A percentile compares a stretch with the other conserved stretches of the same genome.
Conservation (phyloP, 768 basidiomycete genomes). For the Pisolithus albus region DNA sequence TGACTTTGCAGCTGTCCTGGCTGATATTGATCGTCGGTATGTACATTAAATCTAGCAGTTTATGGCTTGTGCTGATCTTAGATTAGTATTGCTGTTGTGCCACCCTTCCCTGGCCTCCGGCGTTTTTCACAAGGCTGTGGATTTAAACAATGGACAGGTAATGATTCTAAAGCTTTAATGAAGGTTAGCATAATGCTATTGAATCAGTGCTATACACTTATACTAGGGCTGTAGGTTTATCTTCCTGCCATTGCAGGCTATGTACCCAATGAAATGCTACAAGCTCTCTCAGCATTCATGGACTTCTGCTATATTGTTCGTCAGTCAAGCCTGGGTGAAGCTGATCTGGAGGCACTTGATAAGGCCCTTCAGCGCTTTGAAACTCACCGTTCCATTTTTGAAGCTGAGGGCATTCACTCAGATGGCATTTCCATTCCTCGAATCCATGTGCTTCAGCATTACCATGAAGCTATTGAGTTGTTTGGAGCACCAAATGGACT, state of each 20-base stretch:
- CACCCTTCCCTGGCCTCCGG: constrained; percentile 23
- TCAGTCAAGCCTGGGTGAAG: neutral
- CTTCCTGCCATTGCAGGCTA: constrained; percentile 25
- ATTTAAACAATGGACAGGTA: constrained; percentile 32
- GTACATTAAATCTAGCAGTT: neutral
- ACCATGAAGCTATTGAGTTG: constrained; percentile 6
- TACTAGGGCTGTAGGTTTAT: constrained; percentile 19
- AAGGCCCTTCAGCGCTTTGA: neutral
- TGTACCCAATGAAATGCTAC: constrained; percentile 25
- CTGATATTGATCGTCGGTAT: constrained; percentile 2
- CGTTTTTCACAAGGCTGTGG: constrained; percentile 24
- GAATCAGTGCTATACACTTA: neutral
- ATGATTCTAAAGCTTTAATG: constrained; percentile 31
- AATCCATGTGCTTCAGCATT: constrained; percentile 15
- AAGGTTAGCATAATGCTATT: neutral
- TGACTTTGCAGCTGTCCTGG: neutral
- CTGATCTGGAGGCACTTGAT: neutral
- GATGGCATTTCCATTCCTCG: constrained; percentile 9
- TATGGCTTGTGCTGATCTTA: neutral
- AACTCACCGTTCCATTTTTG: neutral
- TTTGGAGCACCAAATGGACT: constrained; percentile 18
- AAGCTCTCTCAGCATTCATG: constrained; percentile 18
- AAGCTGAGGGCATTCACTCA: neutral
- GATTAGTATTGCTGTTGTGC: constrained; percentile 22
- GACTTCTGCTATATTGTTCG: constrained; percentile 25